A percentile compares a stretch with the other conserved stretches of the same genome.
phyloP scores from a whole-genome alignment of 192 early-diverging fungal genomes.

The Coemansia sp. region DNA sequence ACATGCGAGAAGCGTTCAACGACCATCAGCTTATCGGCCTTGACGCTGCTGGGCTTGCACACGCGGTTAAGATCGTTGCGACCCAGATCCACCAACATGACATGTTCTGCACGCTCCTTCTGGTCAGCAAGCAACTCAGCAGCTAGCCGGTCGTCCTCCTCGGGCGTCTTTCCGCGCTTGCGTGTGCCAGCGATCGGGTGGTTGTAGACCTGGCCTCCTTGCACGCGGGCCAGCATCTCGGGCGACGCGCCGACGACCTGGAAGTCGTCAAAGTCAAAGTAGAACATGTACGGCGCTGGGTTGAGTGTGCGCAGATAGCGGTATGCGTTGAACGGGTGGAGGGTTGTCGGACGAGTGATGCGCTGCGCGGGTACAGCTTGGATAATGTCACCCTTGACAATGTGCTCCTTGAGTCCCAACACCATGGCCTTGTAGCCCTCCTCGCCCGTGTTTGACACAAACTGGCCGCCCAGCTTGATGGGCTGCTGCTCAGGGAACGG shows the following conservation, averaged over 20 bases:
- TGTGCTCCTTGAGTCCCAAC: constrained; percentile 82
- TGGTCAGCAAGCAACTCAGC: constrained; percentile 86
- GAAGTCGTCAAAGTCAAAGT: constrained; percentile 91
- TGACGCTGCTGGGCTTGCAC: constrained; percentile 90
- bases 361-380: constrained; percentile 97
- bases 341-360: constrained; percentile 77
- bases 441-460: constrained; percentile 89
- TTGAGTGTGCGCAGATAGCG: constrained; percentile 92
- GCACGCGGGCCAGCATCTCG: constrained; percentile 96
- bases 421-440: constrained; percentile 92
- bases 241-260: constrained; percentile 97
- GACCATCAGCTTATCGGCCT: constrained; percentile 95
- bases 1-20: constrained; percentile 97
- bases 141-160: constrained; percentile 90
- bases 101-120: constrained; percentile 97
- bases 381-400: constrained; percentile 95
- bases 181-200: constrained; percentile 99
- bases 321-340: constrained; percentile 99
- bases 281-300: constrained; percentile 99
- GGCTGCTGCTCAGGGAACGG: constrained; percentile 82
- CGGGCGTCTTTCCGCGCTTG: constrained; percentile 79
- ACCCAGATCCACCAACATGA: constrained; percentile 99
- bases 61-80: constrained; percentile 98
- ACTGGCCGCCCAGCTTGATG: constrained; percentile 66
- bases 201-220: constrained; percentile 78